phyloP scores from a whole-genome alignment of 768 basidiomycete species.

The Amanita thiersii region DNA sequence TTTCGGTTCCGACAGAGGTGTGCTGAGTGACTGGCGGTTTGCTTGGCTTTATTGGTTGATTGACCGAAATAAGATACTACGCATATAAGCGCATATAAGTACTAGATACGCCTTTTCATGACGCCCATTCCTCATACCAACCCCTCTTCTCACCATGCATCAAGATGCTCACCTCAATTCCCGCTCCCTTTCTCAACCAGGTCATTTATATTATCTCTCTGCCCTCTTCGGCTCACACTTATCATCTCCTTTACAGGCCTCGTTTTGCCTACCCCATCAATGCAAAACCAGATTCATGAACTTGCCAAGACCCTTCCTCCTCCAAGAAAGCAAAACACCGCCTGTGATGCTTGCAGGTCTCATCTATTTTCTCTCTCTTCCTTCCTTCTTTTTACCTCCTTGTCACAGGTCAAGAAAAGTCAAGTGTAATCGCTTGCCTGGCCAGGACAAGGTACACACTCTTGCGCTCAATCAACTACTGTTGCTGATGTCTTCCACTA shows the following conservation, averaged over 20 bases:
- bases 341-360: constrained; percentile 88
- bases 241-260: constrained; percentile 35
- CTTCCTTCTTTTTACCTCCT: constrained; percentile 12
- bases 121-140: constrained; percentile 14
- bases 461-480: constrained; percentile 11
- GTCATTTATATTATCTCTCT: constrained; percentile 18
- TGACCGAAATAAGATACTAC: constrained; percentile 13
- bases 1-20: constrained; percentile 19
- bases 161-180: constrained; percentile 19
- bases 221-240: constrained; percentile 10
- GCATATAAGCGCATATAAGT: constrained; percentile 28
- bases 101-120: constrained; percentile 14
- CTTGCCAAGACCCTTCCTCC: constrained; percentile 73
- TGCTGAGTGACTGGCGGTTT: constrained; percentile 8
- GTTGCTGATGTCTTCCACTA: constrained; percentile 16
- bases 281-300: constrained; percentile 80
- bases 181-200: constrained; percentile 23
- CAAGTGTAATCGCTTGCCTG: constrained; percentile 77
- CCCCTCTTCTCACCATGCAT: constrained; percentile 21
- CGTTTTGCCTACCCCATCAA: constrained; percentile 52
- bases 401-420: constrained; percentile 72
- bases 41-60: constrained; percentile 4
- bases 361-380: constrained; percentile 10
- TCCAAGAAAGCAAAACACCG: constrained; percentile 89
- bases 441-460: constrained; percentile 66